phyloP scores from a whole-genome alignment of 495 filamentous ascomycete genomes.

The Bacidia gigantensis region DNA sequence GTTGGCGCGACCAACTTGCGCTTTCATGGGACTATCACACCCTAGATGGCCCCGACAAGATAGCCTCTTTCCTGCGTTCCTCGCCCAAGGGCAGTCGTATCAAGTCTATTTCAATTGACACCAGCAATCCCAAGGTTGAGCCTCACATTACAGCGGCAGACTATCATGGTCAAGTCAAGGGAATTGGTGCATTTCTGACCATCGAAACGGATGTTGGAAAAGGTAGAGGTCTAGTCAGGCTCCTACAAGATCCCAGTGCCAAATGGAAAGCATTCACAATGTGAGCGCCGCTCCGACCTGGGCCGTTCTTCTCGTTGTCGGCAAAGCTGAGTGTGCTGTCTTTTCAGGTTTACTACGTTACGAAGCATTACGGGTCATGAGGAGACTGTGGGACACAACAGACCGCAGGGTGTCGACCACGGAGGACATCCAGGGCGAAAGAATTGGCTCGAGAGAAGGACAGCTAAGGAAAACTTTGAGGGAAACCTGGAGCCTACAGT shows the following conservation, averaged over 20 bases:
- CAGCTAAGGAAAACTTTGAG: conserved; percentile 41
- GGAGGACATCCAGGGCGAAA: conserved; percentile 31
- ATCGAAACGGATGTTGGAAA: conserved; percentile 38
- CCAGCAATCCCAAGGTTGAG: conserved; percentile 27
- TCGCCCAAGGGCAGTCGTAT: conserved; percentile 26
- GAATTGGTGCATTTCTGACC: conserved; percentile 29
- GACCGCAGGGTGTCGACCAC: conserved; percentile 38
- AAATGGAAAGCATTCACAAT: conserved; percentile 54
- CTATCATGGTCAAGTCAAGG: conserved; percentile 24
- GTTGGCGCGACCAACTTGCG: conserved; percentile 43
- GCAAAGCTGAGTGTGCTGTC: too few species aligned
- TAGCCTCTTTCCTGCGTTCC: conserved; percentile 31
- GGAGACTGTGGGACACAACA: conserved; percentile 34
- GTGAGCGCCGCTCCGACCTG: too few species aligned
- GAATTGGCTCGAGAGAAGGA: conserved; percentile 54
- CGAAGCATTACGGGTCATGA: conserved; percentile 16
- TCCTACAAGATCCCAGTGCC: conserved; percentile 35
- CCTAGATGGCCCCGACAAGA: conserved; percentile 37
- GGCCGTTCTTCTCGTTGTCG: too few species aligned
- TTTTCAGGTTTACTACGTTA: neutral
- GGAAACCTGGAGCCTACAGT: conserved; percentile 44
- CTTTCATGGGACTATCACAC: conserved; percentile 43
- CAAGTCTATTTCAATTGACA: conserved; percentile 35
- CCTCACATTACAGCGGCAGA: conserved; percentile 34
- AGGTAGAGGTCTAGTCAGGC: conserved; percentile 42